These are phyloP conservation scores for Cymodocea nodosa DNA, from an alignment of 116 monocot species.

Conservation along the genomic window DNA sequence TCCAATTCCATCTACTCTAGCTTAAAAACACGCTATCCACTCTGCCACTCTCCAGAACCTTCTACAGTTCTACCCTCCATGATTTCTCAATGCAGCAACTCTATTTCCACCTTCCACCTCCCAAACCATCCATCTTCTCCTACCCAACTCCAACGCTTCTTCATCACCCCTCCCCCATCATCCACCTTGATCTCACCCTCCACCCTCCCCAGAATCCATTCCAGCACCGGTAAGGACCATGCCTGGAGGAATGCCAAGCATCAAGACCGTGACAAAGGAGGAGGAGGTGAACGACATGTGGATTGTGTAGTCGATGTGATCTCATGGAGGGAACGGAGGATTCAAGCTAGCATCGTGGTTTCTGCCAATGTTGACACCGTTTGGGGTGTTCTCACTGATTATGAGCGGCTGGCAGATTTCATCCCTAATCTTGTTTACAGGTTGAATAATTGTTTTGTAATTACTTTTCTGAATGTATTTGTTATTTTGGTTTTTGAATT, in stretches of 20 bases:
- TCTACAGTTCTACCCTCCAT: not conserved
- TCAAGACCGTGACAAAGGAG: not conserved
- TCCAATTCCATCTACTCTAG: no score
- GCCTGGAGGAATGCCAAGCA: not conserved
- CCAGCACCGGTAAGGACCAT: not conserved
- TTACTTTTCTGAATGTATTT: not conserved
- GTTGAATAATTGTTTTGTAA: slow-evolving; percentile 13
- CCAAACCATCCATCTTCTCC: not conserved
- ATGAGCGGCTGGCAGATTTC: slow-evolving; percentile 89
- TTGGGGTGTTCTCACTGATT: slow-evolving; percentile 88
- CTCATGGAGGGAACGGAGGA: slow-evolving; percentile 75
- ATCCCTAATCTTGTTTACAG: slow-evolving; percentile 87
- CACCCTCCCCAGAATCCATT: not conserved
- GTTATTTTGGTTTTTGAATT: not conserved
- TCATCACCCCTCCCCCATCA: not conserved
- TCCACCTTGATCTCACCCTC: not conserved
- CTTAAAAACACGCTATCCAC: no score
- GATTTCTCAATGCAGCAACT: not conserved
- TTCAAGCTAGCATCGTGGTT: slow-evolving; percentile 45
- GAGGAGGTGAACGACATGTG: slow-evolving; percentile 22
- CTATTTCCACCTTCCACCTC: not conserved
- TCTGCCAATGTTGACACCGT: slow-evolving; percentile 48
- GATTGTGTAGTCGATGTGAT: slow-evolving; percentile 79
- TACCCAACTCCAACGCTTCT: not conserved
- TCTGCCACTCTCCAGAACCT: no score